Evolutionary conservation across 306 rosid genomes (phyloP).

Genomic region (Amphicarpaea edgeworthii): DNA sequence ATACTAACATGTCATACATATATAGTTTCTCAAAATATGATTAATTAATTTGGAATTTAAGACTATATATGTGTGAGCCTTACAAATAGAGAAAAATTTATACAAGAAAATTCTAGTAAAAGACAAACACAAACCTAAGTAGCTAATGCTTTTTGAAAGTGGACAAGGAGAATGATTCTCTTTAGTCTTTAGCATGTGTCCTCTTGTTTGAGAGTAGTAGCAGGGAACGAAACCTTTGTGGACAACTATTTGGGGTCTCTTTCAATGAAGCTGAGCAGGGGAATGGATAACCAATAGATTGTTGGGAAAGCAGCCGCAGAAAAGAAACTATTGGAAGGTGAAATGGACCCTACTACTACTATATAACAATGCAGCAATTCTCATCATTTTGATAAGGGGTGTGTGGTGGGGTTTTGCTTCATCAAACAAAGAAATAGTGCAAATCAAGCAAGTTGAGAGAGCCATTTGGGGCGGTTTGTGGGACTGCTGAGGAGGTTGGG

Average conservation of each 20-base stretch:
- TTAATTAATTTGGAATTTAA: background rate
- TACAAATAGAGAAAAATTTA: conserved; percentile 17
- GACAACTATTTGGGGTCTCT: conserved; percentile 49
- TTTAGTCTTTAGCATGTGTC: background rate
- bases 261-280: conserved; percentile 43
- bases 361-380: conserved; percentile 41
- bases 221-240: conserved; percentile 44
- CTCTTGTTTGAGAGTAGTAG: conserved; percentile 20
- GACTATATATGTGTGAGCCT: background rate
- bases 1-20: background rate
- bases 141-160: conserved; percentile 38
- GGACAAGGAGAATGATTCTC: conserved; percentile 36
- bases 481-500: conserved; percentile 70
- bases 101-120: conserved; percentile 32
- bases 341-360: conserved; percentile 46
- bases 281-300: conserved; percentile 57
- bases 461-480: conserved; percentile 90
- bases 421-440: conserved; percentile 75
- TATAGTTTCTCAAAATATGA: conserved; percentile 11
- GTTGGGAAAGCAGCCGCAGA: conserved; percentile 59
- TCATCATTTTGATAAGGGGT: conserved; percentile 53
- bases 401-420: conserved; percentile 93
- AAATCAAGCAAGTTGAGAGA: conserved; percentile 63
- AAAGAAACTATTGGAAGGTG: conserved; percentile 55
- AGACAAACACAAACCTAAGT: conserved; percentile 45